Conservation (phyloP, 495 filamentous ascomycete species). For the Pseudotulostoma volvatum region DNA sequence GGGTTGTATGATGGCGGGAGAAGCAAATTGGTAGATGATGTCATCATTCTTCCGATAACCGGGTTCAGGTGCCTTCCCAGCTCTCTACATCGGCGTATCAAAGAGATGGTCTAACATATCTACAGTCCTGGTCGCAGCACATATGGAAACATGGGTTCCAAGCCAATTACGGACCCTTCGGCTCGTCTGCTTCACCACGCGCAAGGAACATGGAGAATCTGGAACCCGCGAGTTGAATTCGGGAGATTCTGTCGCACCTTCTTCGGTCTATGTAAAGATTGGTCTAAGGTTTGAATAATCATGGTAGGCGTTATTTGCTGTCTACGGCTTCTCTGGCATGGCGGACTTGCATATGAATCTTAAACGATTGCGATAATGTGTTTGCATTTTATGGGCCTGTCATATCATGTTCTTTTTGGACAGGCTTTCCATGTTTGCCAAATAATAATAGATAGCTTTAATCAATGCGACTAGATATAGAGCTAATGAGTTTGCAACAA, state of each 20-base stretch:
- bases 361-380: too few relatives aligned
- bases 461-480: too few relatives aligned
- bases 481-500: too few relatives aligned
- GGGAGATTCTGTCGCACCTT: slow-evolving; percentile 6
- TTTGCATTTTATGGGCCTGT: too few relatives aligned
- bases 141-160: slow-evolving; percentile 7
- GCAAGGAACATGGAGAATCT: slow-evolving; percentile 5
- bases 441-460: too few relatives aligned
- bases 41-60: slow-evolving; percentile 4
- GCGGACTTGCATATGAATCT: too few relatives aligned
- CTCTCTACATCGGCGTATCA: neutral
- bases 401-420: too few relatives aligned
- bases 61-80: slow-evolving; percentile 3
- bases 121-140: slow-evolving; percentile 3
- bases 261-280: slow-evolving; percentile 4
- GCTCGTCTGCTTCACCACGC: slow-evolving; percentile 5
- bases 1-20: slow-evolving; percentile 4
- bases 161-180: slow-evolving; percentile 3
- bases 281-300: slow-evolving; percentile 1
- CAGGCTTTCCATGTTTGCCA: too few relatives aligned
- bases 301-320: too few relatives aligned
- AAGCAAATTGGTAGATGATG: slow-evolving; percentile 5
- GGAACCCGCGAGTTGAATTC: slow-evolving; percentile 3
- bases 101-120: neutral
- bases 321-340: too few relatives aligned